Evolutionary conservation across 768 basidiomycete species (phyloP).

Genomic region (Butyriboletus loyo): DNA sequence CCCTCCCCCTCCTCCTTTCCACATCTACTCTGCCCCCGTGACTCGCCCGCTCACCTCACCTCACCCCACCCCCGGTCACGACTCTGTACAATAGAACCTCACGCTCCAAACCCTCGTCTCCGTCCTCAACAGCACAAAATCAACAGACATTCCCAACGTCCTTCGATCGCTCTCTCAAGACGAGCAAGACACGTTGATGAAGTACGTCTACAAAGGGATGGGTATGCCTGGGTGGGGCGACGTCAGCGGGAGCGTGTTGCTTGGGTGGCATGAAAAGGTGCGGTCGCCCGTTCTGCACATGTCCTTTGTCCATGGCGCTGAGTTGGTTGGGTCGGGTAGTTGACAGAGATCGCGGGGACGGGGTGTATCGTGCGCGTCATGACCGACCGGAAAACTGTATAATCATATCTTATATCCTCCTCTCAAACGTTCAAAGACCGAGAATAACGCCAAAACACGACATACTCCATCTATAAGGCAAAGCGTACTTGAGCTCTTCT

Average conservation of each 20-base stretch:
- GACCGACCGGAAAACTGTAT: slow-evolving; percentile 64
- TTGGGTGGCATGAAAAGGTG: slow-evolving; percentile 96
- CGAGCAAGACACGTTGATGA: slow-evolving; percentile 90
- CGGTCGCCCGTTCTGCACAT: not conserved
- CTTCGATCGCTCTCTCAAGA: slow-evolving; percentile 72
- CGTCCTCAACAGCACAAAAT: slow-evolving; percentile 91
- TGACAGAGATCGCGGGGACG: slow-evolving; percentile 91
- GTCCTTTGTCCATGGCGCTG: not conserved
- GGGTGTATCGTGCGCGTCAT: slow-evolving; percentile 91
- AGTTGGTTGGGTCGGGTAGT: slow-evolving; percentile 38
- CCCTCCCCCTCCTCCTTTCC: no score
- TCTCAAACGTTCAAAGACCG: not conserved
- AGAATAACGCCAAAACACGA: not conserved
- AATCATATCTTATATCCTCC: slow-evolving; percentile 11
- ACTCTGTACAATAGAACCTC: slow-evolving; percentile 48
- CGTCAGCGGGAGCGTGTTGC: slow-evolving; percentile 60
- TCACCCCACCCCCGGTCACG: no score
- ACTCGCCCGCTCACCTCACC: not conserved
- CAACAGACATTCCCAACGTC: slow-evolving; percentile 76
- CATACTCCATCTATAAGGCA: not conserved
- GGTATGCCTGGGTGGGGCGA: slow-evolving; percentile 57
- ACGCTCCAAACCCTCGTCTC: slow-evolving; percentile 79
- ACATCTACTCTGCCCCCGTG: not conserved
- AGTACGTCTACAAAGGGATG: slow-evolving; percentile 98
- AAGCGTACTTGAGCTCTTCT: not conserved